Conservation (phyloP, 2,329 filamentous ascomycete genomes). For the Trematosphaeria pertusa region DNA sequence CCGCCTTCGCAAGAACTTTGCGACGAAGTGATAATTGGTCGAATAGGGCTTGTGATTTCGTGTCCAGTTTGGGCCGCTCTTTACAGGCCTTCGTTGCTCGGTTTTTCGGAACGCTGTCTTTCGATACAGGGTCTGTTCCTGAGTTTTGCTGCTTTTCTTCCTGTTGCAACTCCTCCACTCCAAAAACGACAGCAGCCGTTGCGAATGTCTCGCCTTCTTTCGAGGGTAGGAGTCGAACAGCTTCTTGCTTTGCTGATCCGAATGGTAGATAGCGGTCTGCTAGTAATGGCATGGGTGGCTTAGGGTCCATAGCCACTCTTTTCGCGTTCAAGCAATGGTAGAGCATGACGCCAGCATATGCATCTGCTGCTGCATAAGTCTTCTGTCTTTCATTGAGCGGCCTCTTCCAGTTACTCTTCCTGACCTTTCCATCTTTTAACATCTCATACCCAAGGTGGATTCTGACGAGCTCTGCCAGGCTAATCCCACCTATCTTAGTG, state of each 20-base stretch:
- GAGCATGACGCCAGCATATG: slow-evolving; percentile 81
- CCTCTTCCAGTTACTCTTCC: slow-evolving; percentile 76
- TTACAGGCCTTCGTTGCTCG: not conserved
- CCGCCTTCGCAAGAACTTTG: slow-evolving; percentile 19
- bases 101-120: not conserved
- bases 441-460: slow-evolving; percentile 76
- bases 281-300: slow-evolving; percentile 71
- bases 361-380: slow-evolving; percentile 79
- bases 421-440: slow-evolving; percentile 75
- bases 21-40: slow-evolving; percentile 26
- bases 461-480: slow-evolving; percentile 72
- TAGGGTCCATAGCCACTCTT: slow-evolving; percentile 63
- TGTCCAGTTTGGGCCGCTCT: slow-evolving; percentile 17
- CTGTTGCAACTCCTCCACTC: slow-evolving; percentile 1
- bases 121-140: not conserved
- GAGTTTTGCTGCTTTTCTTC: not conserved
- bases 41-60: slow-evolving; percentile 24
- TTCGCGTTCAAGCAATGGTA: slow-evolving; percentile 75
- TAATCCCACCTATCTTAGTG: slow-evolving; percentile 62
- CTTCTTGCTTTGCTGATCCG: slow-evolving; percentile 26
- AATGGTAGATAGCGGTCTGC: slow-evolving; percentile 72
- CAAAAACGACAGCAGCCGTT: slow-evolving; percentile 29
- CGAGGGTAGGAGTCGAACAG: slow-evolving; percentile 27
- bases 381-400: slow-evolving; percentile 70
- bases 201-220: slow-evolving; percentile 25